Base-by-base conservation (phyloP, 140 eudicot genomes). In the Anethum foeniculum region DNA sequence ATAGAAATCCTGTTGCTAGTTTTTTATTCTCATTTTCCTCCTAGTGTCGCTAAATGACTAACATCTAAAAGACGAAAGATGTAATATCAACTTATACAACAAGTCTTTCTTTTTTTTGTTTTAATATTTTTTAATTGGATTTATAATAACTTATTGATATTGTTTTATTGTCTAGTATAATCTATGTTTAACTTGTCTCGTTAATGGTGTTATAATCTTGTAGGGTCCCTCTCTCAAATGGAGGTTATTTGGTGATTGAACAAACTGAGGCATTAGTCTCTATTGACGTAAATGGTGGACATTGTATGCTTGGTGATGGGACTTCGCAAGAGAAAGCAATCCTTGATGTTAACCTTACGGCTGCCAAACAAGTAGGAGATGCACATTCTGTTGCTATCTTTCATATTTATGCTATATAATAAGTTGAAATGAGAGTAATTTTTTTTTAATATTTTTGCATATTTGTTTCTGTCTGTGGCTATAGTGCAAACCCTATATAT, bases 251-350 rank as follows among this genome's bases (percentile, higher is more conserved):
- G 71, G 97, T 95, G 76, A 92, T 95, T 76, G 99, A 95, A 84
- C 99, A 94, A 89, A 95, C 99, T 7, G 99, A 95, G 85, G 99
- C 97, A 81, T 86, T 95, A 81, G 97, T 95, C 72, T 95, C 99
- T 36, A 86, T 95, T 85, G 99, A 95, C 83, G 99, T 95, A 80
- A 95, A 95, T 86, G 97, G 99, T 44, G 99, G 99, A 23, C 97
- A 90, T 28, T 85, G 96, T 65, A 88, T 95, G 99, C 90, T 95
- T 87, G 99, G 98, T 85, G 91, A 95, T 52, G 97, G 99, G 68
- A 88, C 96, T 78, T 90, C 99, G 80, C 98, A 92, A 82, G 96
- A 91, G 81, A 89, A 89, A 80, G 99, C 98, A 81, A 88, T 95
- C 71, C 94, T 95, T 81, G 93, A 92, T 49, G 99, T 93, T 80